A percentile compares a stretch with the other conserved stretches of the same genome.
Evolutionary conservation across 2,329 filamentous ascomycete genomes (phyloP).

Genomic region (Phaeosphaeriaceae sp.): DNA sequence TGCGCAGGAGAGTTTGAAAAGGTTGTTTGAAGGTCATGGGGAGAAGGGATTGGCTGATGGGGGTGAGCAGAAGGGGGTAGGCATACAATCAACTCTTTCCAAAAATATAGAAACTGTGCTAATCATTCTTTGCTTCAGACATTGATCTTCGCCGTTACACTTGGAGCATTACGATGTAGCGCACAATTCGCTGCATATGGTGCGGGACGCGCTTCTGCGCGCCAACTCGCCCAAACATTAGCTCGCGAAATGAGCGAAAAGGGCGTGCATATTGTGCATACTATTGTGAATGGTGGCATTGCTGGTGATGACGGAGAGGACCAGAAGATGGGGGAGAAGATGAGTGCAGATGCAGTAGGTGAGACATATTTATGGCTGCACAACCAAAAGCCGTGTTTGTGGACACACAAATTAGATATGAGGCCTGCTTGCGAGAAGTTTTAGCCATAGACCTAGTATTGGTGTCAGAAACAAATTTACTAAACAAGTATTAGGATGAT

Average conservation of each 20-base stretch:
- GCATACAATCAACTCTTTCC: constrained; percentile 1
- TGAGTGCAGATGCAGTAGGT: constrained; percentile 64
- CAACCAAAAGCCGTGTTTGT: constrained; percentile 57
- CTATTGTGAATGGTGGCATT: constrained; percentile 63
- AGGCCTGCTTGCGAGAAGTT: constrained; percentile 59
- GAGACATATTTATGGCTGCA: constrained; percentile 62
- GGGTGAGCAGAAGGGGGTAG: constrained; percentile 59
- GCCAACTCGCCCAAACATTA: constrained; percentile 63
- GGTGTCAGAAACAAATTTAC: no score
- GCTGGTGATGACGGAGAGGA: constrained; percentile 59
- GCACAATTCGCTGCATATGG: constrained; percentile 63
- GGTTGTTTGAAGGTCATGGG: constrained; percentile 61
- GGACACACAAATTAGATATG: constrained; percentile 61
- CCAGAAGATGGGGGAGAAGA: constrained; percentile 59
- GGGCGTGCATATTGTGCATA: constrained; percentile 65
- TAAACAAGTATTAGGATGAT: no score
- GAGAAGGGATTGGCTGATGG: constrained; percentile 54
- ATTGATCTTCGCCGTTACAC: constrained; percentile 63
- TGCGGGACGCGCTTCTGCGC: constrained; percentile 58
- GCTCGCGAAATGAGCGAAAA: constrained; percentile 64
- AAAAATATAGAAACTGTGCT: neutral
- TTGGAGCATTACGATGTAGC: constrained; percentile 61
- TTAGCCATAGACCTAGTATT: constrained; percentile 19
- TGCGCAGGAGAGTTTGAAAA: constrained; percentile 58
- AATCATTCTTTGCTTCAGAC: constrained; percentile 39